phyloP scores from a whole-genome alignment of 208 protist species.

The Trypanosoma mega region DNA sequence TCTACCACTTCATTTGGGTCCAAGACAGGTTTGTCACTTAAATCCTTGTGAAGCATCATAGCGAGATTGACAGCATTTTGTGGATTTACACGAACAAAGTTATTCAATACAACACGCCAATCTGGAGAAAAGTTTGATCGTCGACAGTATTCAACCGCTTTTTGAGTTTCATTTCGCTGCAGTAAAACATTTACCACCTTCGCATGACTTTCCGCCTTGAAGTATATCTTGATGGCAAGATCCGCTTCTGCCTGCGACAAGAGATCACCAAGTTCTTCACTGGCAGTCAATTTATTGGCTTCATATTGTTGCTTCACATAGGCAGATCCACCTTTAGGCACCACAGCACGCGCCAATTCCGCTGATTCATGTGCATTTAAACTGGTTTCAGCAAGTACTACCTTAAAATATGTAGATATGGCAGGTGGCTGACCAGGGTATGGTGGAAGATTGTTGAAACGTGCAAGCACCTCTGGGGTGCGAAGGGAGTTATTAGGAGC shows the following conservation, averaged over 20 bases:
- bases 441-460: slow-evolving; percentile 87
- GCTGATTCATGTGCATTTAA: slow-evolving; percentile 98
- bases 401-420: slow-evolving; percentile 98
- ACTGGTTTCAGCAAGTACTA: slow-evolving; percentile 94
- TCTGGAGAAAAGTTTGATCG: slow-evolving; percentile 95
- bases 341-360: slow-evolving; percentile 96
- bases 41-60: slow-evolving; percentile 88
- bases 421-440: slow-evolving; percentile 90
- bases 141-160: slow-evolving; percentile 98
- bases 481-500: slow-evolving; percentile 95
- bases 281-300: slow-evolving; percentile 98
- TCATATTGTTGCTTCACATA: slow-evolving; percentile 98
- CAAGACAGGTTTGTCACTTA: slow-evolving; percentile 71
- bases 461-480: slow-evolving; percentile 95
- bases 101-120: slow-evolving; percentile 94
- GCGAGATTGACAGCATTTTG: slow-evolving; percentile 93
- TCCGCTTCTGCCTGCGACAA: slow-evolving; percentile 85
- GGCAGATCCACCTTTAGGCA: slow-evolving; percentile 84
- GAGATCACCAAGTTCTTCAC: slow-evolving; percentile 98
- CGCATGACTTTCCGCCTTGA: slow-evolving; percentile 86
- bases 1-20: slow-evolving; percentile 93
- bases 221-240: slow-evolving; percentile 98
- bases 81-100: slow-evolving; percentile 90
- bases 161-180: slow-evolving; percentile 95
- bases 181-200: slow-evolving; percentile 96